Evolutionary conservation across 768 basidiomycete species (phyloP).

Genomic region (Fibroporia radiculosa): DNA sequence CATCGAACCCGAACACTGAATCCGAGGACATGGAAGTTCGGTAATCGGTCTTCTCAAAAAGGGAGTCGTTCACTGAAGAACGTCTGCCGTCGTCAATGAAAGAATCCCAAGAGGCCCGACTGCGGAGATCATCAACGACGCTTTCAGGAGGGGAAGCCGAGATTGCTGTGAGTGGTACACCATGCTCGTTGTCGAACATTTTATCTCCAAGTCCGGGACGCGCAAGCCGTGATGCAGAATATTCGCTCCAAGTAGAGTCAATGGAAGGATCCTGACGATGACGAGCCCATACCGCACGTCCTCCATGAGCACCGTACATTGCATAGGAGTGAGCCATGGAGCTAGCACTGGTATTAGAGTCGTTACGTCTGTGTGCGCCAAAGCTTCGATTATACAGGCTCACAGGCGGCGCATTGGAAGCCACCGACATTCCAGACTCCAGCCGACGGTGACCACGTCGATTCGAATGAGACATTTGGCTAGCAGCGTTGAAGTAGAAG

Average conservation of each 20-base stretch:
- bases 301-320: conserved; percentile 42
- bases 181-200: conserved; percentile 67
- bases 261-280: conserved; percentile 50
- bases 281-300: conserved; percentile 51
- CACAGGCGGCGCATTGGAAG: conserved; percentile 58
- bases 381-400: conserved; percentile 68
- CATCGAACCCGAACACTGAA: conserved; percentile 54
- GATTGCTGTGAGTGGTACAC: conserved; percentile 52
- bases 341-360: conserved; percentile 51
- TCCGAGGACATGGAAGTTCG: conserved; percentile 45
- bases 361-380: conserved; percentile 40
- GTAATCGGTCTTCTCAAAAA: conserved; percentile 49
- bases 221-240: conserved; percentile 46
- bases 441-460: conserved; percentile 48
- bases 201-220: conserved; percentile 79
- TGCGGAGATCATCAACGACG: conserved; percentile 21
- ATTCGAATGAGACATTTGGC: conserved; percentile 24
- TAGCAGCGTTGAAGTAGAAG: conserved; percentile 55
- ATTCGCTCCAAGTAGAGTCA: conserved; percentile 63
- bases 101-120: conserved; percentile 52
- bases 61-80: conserved; percentile 22
- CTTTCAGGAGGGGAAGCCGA: conserved; percentile 57
- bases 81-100: conserved; percentile 48
- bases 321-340: conserved; percentile 54
- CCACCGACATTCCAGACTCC: conserved; percentile 44